phyloP scores from a whole-genome alignment of 1,139 yeast genomes.

The Saccharomyces hybrid region DNA sequence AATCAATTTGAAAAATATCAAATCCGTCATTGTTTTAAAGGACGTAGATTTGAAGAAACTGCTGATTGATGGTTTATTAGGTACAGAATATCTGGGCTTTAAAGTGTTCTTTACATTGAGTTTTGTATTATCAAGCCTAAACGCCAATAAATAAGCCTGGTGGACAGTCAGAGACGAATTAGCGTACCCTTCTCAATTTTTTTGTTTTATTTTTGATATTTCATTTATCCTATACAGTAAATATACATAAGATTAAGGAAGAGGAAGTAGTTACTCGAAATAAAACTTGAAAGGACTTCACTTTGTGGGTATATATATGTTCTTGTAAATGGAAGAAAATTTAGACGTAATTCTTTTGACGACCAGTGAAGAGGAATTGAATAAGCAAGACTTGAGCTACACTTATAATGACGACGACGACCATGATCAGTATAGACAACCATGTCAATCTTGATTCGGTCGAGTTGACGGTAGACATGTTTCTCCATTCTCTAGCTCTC shows the following conservation, averaged over 20 bases:
- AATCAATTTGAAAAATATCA: slow-evolving; percentile 11
- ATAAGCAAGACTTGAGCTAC: slow-evolving; percentile 54
- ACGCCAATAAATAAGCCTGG: slow-evolving; percentile 1
- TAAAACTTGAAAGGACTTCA: background rate
- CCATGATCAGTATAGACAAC: slow-evolving; percentile 52
- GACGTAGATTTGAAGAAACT: slow-evolving; percentile 4
- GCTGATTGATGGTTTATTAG: slow-evolving; percentile 4
- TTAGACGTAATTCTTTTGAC: slow-evolving; percentile 35
- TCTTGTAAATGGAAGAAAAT: background rate
- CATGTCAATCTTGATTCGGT: slow-evolving; percentile 59
- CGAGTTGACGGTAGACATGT: slow-evolving; percentile 61
- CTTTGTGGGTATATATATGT: background rate
- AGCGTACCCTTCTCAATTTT: background rate
- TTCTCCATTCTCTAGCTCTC: slow-evolving; percentile 68
- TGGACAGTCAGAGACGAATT: background rate
- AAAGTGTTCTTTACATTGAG: slow-evolving; percentile 18
- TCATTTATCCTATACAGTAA: background rate
- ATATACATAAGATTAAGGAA: background rate
- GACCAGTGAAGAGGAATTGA: slow-evolving; percentile 38
- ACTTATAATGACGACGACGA: slow-evolving; percentile 59
- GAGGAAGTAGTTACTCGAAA: background rate
- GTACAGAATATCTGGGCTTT: slow-evolving; percentile 11
- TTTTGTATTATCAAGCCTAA: slow-evolving; percentile 16
- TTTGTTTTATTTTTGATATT: background rate
- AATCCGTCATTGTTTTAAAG: slow-evolving; percentile 4